Conservation (phyloP, 2,329 filamentous ascomycete genomes). For the Clonostachys rhizophaga region DNA sequence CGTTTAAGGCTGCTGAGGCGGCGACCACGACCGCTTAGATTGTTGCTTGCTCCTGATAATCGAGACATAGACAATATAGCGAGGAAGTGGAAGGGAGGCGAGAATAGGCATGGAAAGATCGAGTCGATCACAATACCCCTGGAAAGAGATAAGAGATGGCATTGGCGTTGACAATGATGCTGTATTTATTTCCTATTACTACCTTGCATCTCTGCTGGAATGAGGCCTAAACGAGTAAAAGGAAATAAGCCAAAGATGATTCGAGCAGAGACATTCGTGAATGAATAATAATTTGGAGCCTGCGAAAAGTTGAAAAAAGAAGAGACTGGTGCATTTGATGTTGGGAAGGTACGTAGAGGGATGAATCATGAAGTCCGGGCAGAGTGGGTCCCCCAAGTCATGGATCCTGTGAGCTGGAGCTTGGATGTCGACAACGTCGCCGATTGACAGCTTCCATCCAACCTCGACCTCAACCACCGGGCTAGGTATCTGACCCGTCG, state of each 20-base stretch:
- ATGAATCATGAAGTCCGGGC: no score
- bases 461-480: no score
- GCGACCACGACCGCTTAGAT: slow-evolving; percentile 22
- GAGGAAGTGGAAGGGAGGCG: background rate
- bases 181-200: background rate
- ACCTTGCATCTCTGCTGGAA: no score
- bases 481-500: no score
- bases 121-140: background rate
- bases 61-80: background rate
- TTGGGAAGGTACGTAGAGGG: no score
- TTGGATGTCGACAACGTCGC: background rate
- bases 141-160: background rate
- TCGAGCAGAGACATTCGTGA: no score
- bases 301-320: no score
- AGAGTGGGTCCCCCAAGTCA: background rate
- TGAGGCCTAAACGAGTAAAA: no score
- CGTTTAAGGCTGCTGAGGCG: slow-evolving; percentile 60
- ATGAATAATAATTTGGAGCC: no score
- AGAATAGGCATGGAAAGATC: background rate
- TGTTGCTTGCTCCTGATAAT: no score
- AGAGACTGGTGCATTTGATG: no score
- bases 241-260: no score
- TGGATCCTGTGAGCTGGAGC: background rate
- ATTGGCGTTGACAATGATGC: background rate
- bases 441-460: background rate